Evolutionary conservation across 2,329 filamentous ascomycete genomes (phyloP).

Genomic region (Colletotrichum sp.): DNA sequence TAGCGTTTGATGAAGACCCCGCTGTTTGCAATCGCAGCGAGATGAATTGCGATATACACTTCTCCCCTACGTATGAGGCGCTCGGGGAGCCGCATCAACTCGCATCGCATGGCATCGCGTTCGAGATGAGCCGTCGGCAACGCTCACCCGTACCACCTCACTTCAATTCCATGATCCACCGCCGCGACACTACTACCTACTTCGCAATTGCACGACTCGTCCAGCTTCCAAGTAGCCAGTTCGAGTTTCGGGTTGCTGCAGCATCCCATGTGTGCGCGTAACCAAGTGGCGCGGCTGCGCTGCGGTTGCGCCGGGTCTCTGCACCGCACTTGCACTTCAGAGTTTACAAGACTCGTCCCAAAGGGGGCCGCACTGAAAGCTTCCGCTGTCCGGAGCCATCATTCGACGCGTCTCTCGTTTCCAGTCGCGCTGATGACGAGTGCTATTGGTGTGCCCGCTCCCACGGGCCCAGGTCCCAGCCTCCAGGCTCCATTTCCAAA

Average conservation of each 20-base stretch:
- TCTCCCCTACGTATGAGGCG: background rate
- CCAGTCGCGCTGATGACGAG: background rate
- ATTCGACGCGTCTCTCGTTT: constrained; percentile 5
- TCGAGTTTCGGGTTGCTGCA: constrained; percentile 6
- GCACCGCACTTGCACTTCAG: background rate
- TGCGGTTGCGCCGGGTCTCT: background rate
- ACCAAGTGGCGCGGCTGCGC: background rate
- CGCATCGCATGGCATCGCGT: background rate
- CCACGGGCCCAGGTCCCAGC: background rate
- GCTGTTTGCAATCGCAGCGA: background rate
- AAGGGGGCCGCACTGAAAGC: background rate
- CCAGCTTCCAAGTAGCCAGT: background rate
- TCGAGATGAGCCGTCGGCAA: background rate
- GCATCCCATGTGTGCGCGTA: background rate
- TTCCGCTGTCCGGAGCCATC: background rate
- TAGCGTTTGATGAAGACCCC: constrained; percentile 3
- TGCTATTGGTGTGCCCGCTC: background rate
- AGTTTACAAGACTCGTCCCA: constrained; percentile 5
- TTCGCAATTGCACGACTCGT: background rate
- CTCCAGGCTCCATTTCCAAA: background rate
- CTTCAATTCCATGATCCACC: background rate
- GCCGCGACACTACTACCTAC: background rate
- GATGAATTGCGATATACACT: background rate
- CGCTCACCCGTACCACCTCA: background rate
- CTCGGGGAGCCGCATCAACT: background rate